Evolutionary conservation across 768 basidiomycete genomes (phyloP), one percentile per base, ranked within the genome.

Genomic region (Coprinellus aureogranulatus): DNA sequence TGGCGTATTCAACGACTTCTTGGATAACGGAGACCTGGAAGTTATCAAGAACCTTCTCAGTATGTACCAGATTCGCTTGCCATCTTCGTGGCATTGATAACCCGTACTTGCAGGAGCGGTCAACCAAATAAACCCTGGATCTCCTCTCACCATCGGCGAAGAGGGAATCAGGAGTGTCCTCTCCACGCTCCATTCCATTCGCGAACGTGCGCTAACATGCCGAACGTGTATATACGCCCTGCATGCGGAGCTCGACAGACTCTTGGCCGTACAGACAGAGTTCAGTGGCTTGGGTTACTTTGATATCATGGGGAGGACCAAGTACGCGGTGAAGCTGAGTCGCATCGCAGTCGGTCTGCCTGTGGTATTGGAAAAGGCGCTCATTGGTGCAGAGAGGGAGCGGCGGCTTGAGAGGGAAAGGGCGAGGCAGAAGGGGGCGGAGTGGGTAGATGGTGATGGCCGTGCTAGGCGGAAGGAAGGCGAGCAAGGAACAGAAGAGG

Each of bases 91-190:
- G 44, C 52, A 2, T 54, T 30, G 55, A 25, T 45, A 22, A 44
- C 11, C 39, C 14, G 42, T 37, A 44, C 3, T 31, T 58, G 1
- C 64, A 92, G 90, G 81, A 61, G 85, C 90, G 4, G 79, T 92
- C 55, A 88, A 89, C 65, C 87, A 92, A 58, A 80, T 91, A 61
- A 92, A 90, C 63, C 89, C 90, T 2, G 83, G 88, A 2, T 77
- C 34, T 14, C 34, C 34, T 14, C 34, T 94, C 23, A 84, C 81
- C 48, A 76, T 94, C 30, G 85, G 87, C 20, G 87, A 93, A 48
- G 92, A 92, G 1, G 84, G 87, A 23, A 89, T 94, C 62, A 80
- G 91, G 57, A 81, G 84, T 18, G 81, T 94, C n/a, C 79, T 93
- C 14, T 72, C 81, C 11, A 82, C 86, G 10, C 79, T 94, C 37